phyloP scores from a whole-genome alignment of 2,329 filamentous ascomycete genomes.

The Myriosclerotinia scirpicola region DNA sequence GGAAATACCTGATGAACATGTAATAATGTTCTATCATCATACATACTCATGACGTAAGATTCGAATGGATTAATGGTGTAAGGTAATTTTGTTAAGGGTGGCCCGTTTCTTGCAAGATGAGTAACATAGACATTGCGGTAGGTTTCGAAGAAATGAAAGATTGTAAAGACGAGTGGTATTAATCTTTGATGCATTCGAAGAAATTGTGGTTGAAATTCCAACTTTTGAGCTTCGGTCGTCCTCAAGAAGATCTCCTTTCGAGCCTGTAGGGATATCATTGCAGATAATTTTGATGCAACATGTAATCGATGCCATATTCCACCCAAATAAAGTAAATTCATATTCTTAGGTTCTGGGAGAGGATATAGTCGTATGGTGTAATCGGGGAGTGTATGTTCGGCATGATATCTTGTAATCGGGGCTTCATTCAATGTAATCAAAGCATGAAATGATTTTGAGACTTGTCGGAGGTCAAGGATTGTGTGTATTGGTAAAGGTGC shows the following conservation, averaged over 20 bases:
- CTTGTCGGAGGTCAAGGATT: conserved; percentile 57
- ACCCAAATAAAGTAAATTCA: conserved; percentile 62
- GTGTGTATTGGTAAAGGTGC: conserved; percentile 60
- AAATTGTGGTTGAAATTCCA: conserved; percentile 59
- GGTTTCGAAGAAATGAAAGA: conserved; percentile 68
- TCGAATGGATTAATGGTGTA: conserved; percentile 65
- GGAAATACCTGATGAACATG: conserved; percentile 66
- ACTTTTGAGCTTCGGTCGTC: conserved; percentile 54
- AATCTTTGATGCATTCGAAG: conserved; percentile 64
- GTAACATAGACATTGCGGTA: conserved; percentile 60
- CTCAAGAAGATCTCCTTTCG: conserved; percentile 65
- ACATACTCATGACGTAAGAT: conserved; percentile 60
- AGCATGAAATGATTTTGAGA: conserved; percentile 59
- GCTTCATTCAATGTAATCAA: conserved; percentile 61
- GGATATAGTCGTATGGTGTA: conserved; percentile 63
- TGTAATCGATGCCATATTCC: conserved; percentile 66
- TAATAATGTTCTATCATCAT: conserved; percentile 62
- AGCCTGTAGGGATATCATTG: conserved; percentile 63
- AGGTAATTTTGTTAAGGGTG: conserved; percentile 51
- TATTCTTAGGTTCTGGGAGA: conserved; percentile 46
- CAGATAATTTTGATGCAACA: conserved; percentile 61
- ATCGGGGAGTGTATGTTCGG: conserved; percentile 58
- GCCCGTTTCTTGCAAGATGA: conserved; percentile 53
- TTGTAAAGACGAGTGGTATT: conserved; percentile 62
- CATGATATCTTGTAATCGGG: conserved; percentile 60